phyloP scores from a whole-genome alignment of 345 rosid genomes.

The Citrus inodora region DNA sequence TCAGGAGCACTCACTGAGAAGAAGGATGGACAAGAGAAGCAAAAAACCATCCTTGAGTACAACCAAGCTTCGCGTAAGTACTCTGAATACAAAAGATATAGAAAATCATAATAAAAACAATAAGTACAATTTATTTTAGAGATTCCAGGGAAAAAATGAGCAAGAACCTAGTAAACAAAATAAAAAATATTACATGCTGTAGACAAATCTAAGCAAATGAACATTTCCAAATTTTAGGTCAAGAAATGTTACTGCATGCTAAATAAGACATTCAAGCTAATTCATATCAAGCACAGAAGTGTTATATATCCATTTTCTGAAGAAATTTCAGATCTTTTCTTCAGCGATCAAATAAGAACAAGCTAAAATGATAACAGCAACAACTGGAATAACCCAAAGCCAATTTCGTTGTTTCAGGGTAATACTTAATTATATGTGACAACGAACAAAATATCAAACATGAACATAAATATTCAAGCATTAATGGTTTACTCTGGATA shows the following conservation, averaged over 20 bases:
- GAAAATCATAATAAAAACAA: not conserved
- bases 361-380: not conserved
- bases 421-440: not conserved
- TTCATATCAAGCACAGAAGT: not conserved
- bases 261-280: not conserved
- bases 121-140: not conserved
- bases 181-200: not conserved
- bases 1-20: conserved; percentile 42
- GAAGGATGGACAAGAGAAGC: conserved; percentile 75
- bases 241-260: not conserved
- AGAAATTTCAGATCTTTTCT: not conserved
- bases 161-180: not conserved
- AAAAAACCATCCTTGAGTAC: conserved; percentile 94
- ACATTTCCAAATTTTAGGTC: conserved; percentile 1
- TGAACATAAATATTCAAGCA: not conserved
- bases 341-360: not conserved
- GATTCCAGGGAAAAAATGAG: not conserved
- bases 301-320: not conserved
- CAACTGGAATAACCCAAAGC: not conserved
- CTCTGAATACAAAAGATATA: conserved; percentile 36
- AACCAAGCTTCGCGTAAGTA: conserved; percentile 83
- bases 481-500: not conserved
- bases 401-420: not conserved
- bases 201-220: conserved; percentile 1
- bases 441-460: too few relatives aligned